phyloP scores from a whole-genome alignment of 2,329 filamentous ascomycete genomes.

The Coniochaeta ligniaria region DNA sequence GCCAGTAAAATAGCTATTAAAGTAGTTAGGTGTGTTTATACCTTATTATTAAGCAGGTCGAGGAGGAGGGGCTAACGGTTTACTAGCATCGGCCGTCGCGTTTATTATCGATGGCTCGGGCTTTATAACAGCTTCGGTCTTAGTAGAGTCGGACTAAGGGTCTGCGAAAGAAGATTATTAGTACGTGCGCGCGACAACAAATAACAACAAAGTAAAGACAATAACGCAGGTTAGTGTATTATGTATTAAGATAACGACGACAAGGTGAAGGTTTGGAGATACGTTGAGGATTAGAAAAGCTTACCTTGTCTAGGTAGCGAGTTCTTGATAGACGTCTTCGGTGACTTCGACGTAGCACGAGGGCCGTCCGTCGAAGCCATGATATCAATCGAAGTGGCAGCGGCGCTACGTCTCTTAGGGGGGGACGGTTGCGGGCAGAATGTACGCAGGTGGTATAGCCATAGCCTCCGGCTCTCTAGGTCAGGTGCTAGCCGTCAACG shows the following conservation, averaged over 20 bases:
- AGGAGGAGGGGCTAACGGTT: conserved; percentile 64
- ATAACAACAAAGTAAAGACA: too few relatives aligned
- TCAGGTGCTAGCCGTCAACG: conserved; percentile 41
- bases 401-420: conserved; percentile 7
- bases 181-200: too few relatives aligned
- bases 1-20: conserved; percentile 47
- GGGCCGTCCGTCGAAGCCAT: conserved; percentile 38
- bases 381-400: conserved; percentile 31
- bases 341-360: conserved; percentile 39
- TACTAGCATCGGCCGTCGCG: conserved; percentile 52
- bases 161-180: conserved; percentile 7
- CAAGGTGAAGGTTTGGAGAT: conserved; percentile 6
- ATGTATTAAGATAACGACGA: conserved; percentile 12
- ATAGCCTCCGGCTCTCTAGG: conserved; percentile 35
- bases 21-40: conserved; percentile 60
- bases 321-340: conserved; percentile 33
- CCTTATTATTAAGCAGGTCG: conserved; percentile 45
- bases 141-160: conserved; percentile 12
- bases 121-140: conserved; percentile 40
- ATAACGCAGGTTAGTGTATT: conserved; percentile 7
- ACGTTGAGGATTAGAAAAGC: conserved; percentile 13
- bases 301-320: conserved; percentile 36
- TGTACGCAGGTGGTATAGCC: conserved; percentile 39
- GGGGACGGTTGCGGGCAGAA: conserved; percentile 1
- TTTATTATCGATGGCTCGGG: conserved; percentile 41